Percentiles rank a stretch among this genome's conserved stretches.
phyloP scores from a whole-genome alignment of 352 stramenopile genomes.

The Pythium phragmiticola region DNA sequence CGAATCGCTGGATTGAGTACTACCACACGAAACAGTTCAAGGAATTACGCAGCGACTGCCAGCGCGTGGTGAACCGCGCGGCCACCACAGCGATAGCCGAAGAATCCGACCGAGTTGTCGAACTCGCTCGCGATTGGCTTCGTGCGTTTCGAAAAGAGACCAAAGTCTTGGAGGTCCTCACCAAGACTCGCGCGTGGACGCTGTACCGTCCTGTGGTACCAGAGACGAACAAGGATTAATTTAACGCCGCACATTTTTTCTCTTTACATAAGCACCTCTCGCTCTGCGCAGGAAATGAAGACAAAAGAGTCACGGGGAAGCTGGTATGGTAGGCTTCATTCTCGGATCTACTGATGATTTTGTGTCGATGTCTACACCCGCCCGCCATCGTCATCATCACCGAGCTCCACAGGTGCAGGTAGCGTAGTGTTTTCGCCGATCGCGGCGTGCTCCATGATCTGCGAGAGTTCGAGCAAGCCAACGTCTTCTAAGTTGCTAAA shows the following conservation, averaged over 20 bases:
- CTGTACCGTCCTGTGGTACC: constrained; percentile 1
- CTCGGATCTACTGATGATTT: background rate
- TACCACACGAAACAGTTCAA: constrained; percentile 46
- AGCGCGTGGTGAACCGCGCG: background rate
- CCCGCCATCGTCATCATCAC: background rate
- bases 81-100: background rate
- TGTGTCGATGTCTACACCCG: background rate
- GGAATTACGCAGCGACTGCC: constrained; percentile 38
- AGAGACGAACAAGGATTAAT: constrained; percentile 10
- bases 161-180: constrained; percentile 17
- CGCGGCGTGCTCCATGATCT: constrained; percentile 17
- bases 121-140: constrained; percentile 21
- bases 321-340: background rate
- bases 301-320: too few species aligned
- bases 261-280: too few species aligned
- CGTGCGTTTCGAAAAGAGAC: constrained; percentile 20
- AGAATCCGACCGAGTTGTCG: background rate
- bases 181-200: constrained; percentile 22
- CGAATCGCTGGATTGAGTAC: constrained; percentile 55
- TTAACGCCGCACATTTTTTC: constrained; percentile 1
- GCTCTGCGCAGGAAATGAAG: background rate
- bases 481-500: constrained; percentile 14
- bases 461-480: constrained; percentile 9
- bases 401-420: constrained; percentile 5
- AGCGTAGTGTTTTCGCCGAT: constrained; percentile 20